These are phyloP conservation scores for Hemisphaericaspora lyxosophila DNA, from an alignment of 1,139 yeast species.

Conservation along the genomic window DNA sequence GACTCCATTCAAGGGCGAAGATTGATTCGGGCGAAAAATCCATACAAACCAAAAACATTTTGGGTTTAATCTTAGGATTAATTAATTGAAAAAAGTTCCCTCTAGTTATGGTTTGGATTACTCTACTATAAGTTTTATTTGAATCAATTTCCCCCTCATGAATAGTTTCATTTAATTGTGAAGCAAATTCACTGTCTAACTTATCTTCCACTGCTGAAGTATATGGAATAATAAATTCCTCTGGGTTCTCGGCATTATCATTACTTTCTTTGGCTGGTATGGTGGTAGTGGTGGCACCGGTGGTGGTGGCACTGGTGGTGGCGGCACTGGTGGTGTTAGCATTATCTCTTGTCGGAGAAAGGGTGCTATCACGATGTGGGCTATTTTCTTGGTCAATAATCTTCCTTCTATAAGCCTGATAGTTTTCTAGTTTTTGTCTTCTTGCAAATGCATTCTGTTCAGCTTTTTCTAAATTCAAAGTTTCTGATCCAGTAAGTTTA, in stretches of 20 bases:
- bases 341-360: conserved; percentile 10
- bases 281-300: conserved; percentile 24
- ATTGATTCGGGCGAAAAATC: conserved; percentile 84
- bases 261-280: conserved; percentile 6
- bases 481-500: conserved; percentile 46
- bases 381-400: conserved; percentile 44
- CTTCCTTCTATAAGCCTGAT: conserved; percentile 51
- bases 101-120: conserved; percentile 67
- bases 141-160: conserved; percentile 63
- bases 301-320: conserved; percentile 30
- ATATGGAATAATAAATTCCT: conserved; percentile 57
- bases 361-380: conserved; percentile 6
- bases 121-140: conserved; percentile 53
- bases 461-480: conserved; percentile 33
- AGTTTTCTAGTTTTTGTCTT: conserved; percentile 44
- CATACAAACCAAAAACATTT: conserved; percentile 72
- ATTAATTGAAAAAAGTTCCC: conserved; percentile 64
- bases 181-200: conserved; percentile 65
- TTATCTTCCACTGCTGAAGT: conserved; percentile 72
- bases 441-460: conserved; percentile 51
- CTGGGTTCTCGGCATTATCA: conserved; percentile 16
- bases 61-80: conserved; percentile 53
- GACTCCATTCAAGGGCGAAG: conserved; percentile 86
- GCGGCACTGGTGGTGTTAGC: conserved; percentile 1
- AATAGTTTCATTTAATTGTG: conserved; percentile 56